These are phyloP conservation scores for Fagopyrum esculentum DNA, from an alignment of 148 eudicot genomes.

Conservation along the genomic window DNA sequence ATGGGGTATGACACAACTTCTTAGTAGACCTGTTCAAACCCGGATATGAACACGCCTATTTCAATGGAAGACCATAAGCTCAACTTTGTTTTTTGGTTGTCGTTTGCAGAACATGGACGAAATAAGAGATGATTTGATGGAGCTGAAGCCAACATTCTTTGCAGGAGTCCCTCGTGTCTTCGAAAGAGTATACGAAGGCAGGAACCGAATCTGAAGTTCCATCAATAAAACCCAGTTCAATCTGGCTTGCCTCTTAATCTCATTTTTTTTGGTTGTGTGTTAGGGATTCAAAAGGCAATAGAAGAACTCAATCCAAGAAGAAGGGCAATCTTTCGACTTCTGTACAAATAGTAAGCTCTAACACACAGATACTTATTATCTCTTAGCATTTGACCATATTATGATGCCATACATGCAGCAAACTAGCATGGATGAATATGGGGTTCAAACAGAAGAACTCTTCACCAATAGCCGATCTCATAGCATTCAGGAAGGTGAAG, in stretches of 20 bases:
- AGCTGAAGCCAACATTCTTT: conserved; percentile 83
- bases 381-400: neutral
- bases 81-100: neutral
- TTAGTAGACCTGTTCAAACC: neutral
- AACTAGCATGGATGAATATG: conserved; percentile 74
- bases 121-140: conserved; percentile 71
- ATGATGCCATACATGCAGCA: conserved; percentile 40
- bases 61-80: neutral
- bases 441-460: conserved; percentile 87
- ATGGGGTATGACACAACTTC: conserved; percentile 53
- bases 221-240: neutral
- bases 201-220: neutral
- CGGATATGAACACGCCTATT: too few relatives aligned
- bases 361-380: neutral
- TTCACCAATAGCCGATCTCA: conserved; percentile 77
- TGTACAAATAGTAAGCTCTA: conserved; percentile 65
- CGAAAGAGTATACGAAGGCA: conserved; percentile 85
- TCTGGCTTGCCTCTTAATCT: neutral
- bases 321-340: conserved; percentile 62
- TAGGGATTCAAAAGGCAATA: conserved; percentile 70
- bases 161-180: conserved; percentile 93
- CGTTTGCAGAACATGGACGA: conserved; percentile 60
- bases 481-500: conserved; percentile 94
- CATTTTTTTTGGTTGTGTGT: neutral
- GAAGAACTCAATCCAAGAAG: conserved; percentile 65